phyloP scores from a whole-genome alignment of 1,139 yeast genomes.

The Suhomyces panamericanus region DNA sequence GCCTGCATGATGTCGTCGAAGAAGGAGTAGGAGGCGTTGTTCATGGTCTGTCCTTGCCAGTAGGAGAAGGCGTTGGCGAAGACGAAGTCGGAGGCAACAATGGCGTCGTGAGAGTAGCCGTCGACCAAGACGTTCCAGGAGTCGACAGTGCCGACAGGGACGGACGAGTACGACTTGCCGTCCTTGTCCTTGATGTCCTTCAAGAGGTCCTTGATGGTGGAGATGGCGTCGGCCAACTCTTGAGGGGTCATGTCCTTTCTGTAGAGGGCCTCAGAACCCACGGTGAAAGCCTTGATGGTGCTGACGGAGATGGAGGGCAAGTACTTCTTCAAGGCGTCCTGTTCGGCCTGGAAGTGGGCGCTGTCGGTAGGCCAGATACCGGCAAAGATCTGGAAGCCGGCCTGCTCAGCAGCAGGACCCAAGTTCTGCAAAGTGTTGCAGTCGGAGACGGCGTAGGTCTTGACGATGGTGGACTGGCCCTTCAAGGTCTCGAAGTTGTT shows the following conservation, averaged over 20 bases:
- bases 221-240: conserved; percentile 64
- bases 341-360: conserved; percentile 68
- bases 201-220: conserved; percentile 56
- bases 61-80: conserved; percentile 94
- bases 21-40: conserved; percentile 84
- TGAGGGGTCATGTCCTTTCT: conserved; percentile 76
- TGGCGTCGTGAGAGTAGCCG: conserved; percentile 60
- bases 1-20: conserved; percentile 97
- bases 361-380: conserved; percentile 94
- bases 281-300: conserved; percentile 72
- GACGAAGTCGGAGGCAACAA: conserved; percentile 77
- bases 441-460: conserved; percentile 84
- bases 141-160: conserved; percentile 90
- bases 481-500: conserved; percentile 60
- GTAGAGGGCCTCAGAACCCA: conserved; percentile 91
- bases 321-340: conserved; percentile 62
- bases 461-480: conserved; percentile 59
- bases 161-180: conserved; percentile 70
- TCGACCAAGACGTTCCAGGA: conserved; percentile 93
- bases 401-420: conserved; percentile 82
- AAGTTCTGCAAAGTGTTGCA: conserved; percentile 80
- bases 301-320: conserved; percentile 69
- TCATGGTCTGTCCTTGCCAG: conserved; percentile 95
- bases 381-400: conserved; percentile 69
- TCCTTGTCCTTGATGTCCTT: conserved; percentile 68